Percentiles rank a stretch among this genome's conserved stretches.
Evolutionary conservation across 169 alveolate species (phyloP).

Genomic region (Plasmodium yoelii): DNA sequence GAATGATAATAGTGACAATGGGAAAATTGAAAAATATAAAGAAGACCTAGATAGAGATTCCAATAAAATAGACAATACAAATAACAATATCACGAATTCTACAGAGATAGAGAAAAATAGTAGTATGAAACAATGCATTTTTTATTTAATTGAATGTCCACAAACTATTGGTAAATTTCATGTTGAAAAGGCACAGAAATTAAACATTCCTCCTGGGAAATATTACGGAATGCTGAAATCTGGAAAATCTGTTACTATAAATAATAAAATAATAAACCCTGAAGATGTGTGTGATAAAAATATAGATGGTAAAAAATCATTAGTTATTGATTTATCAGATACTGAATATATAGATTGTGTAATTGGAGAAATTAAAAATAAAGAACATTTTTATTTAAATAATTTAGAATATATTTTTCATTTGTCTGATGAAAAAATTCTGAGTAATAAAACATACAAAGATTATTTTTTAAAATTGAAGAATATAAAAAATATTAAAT

Average conservation of each 20-base stretch:
- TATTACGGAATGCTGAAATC: constrained; percentile 88
- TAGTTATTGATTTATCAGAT: constrained; percentile 61
- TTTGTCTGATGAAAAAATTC: constrained; percentile 50
- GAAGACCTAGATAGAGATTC: constrained; percentile 1
- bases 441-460: constrained; percentile 29
- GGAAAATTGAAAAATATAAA: not conserved
- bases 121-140: constrained; percentile 24
- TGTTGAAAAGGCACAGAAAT: constrained; percentile 84
- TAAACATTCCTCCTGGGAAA: constrained; percentile 91
- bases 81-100: not conserved
- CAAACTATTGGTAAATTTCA: constrained; percentile 83
- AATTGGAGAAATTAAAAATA: constrained; percentile 11
- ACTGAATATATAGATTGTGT: constrained; percentile 27
- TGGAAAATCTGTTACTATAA: constrained; percentile 87
- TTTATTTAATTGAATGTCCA: constrained; percentile 80
- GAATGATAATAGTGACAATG: not conserved
- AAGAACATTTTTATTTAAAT: constrained; percentile 42
- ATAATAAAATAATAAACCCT: constrained; percentile 85
- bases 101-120: not conserved
- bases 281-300: constrained; percentile 90
- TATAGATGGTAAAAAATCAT: constrained; percentile 79
- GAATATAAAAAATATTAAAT: constrained; percentile 67
- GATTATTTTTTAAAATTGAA: constrained; percentile 54
- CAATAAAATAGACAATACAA: constrained; percentile 5
- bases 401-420: constrained; percentile 73